Evolutionary conservation across 768 basidiomycete genomes (phyloP), one percentile per base, ranked within the genome.

Genomic region (Crepidotus variabilis): DNA sequence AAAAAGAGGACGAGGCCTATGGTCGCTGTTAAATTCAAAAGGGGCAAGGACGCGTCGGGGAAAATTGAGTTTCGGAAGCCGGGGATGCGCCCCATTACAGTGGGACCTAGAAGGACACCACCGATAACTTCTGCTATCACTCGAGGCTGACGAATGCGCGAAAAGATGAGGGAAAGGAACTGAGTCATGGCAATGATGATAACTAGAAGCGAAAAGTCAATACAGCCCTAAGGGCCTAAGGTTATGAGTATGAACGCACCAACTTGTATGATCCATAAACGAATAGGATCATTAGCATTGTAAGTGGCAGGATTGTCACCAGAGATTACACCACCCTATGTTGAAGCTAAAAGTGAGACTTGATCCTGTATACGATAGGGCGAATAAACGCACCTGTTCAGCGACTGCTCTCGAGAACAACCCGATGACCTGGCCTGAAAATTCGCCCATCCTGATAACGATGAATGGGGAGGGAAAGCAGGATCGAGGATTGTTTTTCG

Each of bases 61-160:
- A 88, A 90, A 59, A 90, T 86, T 39, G 69, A 64, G 7, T 70
- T 50, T n/a, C 71, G 76, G 73, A 94, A 96, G 36, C 76, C 67
- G 0, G 90, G 92, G 57, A 94, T 92, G 23, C 83, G 84, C 2
- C 92, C 92, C 80, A 92, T 84, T 9, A 89, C 81, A 0, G 83
- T 78, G 0, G 84, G 84, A 43, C 94, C 94, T 10, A 98, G 79
- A 20, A 98, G 64, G 60, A 98, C 85, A 20, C 96, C 96, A 0
- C 87, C 92, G 54, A 98, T 83, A 57, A 97, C 88, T 69, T 98
- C 95, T 43, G 94, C 86, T 52, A 97, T 93, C 57, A 98, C 95
- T n/a, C 87, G 79, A 1, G 96, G 96, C 65, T 98, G 95, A 33
- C 83, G 85, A 34, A 96, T 83, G 54, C 79, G 85, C 7, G 75